These are phyloP conservation scores for Castanea mollissima DNA, from an alignment of 306 rosid genomes.

Conservation along the genomic window DNA sequence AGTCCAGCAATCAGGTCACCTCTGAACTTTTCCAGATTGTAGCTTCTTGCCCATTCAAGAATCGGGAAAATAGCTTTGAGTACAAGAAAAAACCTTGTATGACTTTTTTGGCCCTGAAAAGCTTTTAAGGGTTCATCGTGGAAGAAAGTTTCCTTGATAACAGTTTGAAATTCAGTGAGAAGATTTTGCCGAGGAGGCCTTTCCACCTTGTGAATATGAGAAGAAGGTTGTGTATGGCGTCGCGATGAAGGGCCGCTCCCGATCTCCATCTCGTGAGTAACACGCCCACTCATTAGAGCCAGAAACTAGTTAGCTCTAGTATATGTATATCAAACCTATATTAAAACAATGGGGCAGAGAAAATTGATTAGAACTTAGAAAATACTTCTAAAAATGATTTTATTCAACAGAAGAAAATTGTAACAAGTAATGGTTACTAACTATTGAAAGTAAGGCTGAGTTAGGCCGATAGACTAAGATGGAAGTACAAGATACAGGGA, in stretches of 20 bases:
- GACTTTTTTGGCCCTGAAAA: constrained; percentile 35
- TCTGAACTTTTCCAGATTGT: constrained; percentile 40
- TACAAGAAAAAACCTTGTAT: constrained; percentile 34
- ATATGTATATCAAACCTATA: no score
- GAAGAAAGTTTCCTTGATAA: constrained; percentile 41
- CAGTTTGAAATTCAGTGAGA: constrained; percentile 28
- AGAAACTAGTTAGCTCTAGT: neutral
- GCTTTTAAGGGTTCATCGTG: constrained; percentile 43
- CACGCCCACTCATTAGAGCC: neutral
- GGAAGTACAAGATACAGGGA: neutral
- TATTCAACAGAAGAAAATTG: neutral
- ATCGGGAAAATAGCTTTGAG: constrained; percentile 62
- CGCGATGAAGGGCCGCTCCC: constrained; percentile 16
- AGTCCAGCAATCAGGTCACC: constrained; percentile 60
- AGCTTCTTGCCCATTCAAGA: constrained; percentile 50
- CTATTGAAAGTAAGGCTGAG: neutral
- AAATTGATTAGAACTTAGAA: no score
- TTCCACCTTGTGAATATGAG: constrained; percentile 31
- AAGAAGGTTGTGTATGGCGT: constrained; percentile 17
- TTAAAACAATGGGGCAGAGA: no score
- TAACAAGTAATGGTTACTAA: neutral
- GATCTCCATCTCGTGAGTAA: constrained; percentile 23
- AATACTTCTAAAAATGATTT: neutral
- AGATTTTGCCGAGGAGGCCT: constrained; percentile 39
- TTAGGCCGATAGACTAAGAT: neutral